Percentiles rank a stretch among this genome's conserved stretches.
Evolutionary conservation across 1,284 basidiomycete species (phyloP).

Genomic region (Rhodotorula glutinis): DNA sequence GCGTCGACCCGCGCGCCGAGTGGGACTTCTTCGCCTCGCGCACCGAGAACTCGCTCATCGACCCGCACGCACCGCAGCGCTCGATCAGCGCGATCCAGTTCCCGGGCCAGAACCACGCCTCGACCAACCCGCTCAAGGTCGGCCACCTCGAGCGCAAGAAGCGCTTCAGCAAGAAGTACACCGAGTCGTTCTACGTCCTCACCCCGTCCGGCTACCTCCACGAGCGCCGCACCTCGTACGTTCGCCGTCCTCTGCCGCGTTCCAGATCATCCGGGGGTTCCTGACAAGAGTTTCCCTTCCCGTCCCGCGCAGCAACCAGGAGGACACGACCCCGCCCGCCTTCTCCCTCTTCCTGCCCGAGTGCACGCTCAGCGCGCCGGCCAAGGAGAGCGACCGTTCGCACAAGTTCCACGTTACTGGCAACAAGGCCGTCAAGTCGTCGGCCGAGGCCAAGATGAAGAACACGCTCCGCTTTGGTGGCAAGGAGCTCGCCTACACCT

Average conservation of each 20-base stretch:
- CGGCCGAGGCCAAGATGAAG: slow-evolving; percentile 38
- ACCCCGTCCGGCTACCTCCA: slow-evolving; percentile 45
- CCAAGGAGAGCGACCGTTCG: slow-evolving; percentile 32
- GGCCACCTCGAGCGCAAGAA: slow-evolving; percentile 45
- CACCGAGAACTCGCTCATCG: slow-evolving; percentile 27
- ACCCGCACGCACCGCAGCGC: slow-evolving; percentile 40
- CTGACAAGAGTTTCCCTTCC: no score
- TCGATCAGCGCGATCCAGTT: slow-evolving; percentile 39
- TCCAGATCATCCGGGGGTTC: no score
- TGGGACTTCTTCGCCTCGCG: slow-evolving; percentile 30
- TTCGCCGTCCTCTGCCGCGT: no score
- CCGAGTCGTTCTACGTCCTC: slow-evolving; percentile 43
- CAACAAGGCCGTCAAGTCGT: slow-evolving; percentile 24
- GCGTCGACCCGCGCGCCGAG: slow-evolving; percentile 36
- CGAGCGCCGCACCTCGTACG: slow-evolving; percentile 32
- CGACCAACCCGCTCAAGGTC: slow-evolving; percentile 38
- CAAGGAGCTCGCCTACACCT: slow-evolving; percentile 43
- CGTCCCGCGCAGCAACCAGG: slow-evolving; percentile 26
- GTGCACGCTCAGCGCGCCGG: slow-evolving; percentile 38
- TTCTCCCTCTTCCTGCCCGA: slow-evolving; percentile 45
- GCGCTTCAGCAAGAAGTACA: slow-evolving; percentile 42
- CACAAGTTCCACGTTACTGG: slow-evolving; percentile 36
- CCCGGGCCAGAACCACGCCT: slow-evolving; percentile 42
- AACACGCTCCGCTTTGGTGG: slow-evolving; percentile 42
- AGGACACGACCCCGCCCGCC: slow-evolving; percentile 38